Percentiles rank a stretch among this genome's conserved stretches.
phyloP scores from a whole-genome alignment of 805 yeast species.

The Candida methanosorbosa region DNA sequence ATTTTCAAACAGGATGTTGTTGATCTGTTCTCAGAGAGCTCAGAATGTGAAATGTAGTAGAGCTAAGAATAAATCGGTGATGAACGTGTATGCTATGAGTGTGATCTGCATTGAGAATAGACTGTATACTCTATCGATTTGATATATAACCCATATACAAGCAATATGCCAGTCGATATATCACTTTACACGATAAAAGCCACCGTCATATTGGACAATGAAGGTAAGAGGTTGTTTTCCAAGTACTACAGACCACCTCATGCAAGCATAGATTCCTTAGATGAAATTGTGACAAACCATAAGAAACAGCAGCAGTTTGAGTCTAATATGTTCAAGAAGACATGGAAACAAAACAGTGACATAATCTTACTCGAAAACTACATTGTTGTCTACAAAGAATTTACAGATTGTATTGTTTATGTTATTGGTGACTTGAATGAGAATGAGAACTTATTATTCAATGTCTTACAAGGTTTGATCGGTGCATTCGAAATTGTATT shows the following conservation, averaged over 20 bases:
- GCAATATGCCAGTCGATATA: slow-evolving; percentile 17
- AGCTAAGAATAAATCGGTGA: too few relatives aligned
- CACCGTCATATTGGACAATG: slow-evolving; percentile 68
- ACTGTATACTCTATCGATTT: not conserved
- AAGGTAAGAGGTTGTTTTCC: slow-evolving; percentile 73
- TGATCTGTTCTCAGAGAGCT: too few relatives aligned
- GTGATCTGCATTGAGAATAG: too few relatives aligned
- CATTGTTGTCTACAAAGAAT: slow-evolving; percentile 79
- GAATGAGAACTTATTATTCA: slow-evolving; percentile 75
- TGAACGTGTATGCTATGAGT: too few relatives aligned
- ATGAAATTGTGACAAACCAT: slow-evolving; percentile 12
- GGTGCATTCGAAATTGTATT: slow-evolving; percentile 77
- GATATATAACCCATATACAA: not conserved
- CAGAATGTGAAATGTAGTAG: too few relatives aligned
- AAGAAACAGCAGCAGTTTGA: slow-evolving; percentile 77
- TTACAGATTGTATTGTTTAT: slow-evolving; percentile 64
- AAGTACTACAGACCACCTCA: slow-evolving; percentile 76
- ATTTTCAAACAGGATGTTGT: too few relatives aligned
- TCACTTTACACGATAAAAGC: slow-evolving; percentile 82
- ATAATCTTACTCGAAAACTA: slow-evolving; percentile 72
- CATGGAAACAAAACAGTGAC: slow-evolving; percentile 76
- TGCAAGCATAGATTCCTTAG: slow-evolving; percentile 23
- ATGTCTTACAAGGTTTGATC: slow-evolving; percentile 65
- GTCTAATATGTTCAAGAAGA: slow-evolving; percentile 57
- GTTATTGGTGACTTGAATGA: slow-evolving; percentile 71